These are phyloP conservation scores for Chlorella sp. DNA, from an alignment of 139 green algal species.

Conservation along the genomic window DNA sequence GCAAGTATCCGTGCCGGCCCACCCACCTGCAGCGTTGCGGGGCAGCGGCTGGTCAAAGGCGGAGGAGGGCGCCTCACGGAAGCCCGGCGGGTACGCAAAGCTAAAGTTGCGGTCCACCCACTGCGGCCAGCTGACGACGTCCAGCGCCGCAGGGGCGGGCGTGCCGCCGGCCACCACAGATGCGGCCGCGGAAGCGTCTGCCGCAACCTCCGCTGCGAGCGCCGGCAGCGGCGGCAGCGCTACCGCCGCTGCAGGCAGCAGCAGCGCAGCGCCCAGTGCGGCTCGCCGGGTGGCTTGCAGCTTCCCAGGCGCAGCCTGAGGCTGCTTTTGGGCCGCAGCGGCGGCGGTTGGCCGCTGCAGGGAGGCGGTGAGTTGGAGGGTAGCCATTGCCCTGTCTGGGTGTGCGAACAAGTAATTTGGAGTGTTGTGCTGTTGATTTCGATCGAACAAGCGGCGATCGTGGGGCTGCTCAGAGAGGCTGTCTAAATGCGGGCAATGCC, in stretches of 20 bases:
- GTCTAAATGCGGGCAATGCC: too few relatives aligned
- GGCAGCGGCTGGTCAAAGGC: too few relatives aligned
- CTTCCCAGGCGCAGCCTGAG: too few relatives aligned
- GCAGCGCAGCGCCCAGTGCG: slow-evolving; percentile 16
- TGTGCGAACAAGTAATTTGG: too few relatives aligned
- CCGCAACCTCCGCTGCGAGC: neutral
- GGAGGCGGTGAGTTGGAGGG: too few relatives aligned
- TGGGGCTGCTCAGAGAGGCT: too few relatives aligned
- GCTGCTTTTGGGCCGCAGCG: neutral
- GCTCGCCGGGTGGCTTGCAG: neutral
- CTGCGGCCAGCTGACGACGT: slow-evolving; percentile 12
- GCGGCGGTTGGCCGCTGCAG: neutral
- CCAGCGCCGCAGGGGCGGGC: neutral
- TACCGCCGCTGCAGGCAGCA: slow-evolving; percentile 6
- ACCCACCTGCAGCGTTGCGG: too few relatives aligned
- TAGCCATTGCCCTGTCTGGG: too few relatives aligned
- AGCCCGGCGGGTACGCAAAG: slow-evolving; percentile 28
- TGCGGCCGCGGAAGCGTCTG: neutral
- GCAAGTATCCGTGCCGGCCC: too few relatives aligned
- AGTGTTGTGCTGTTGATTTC: too few relatives aligned
- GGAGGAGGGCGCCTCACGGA: neutral
- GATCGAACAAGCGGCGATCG: too few relatives aligned
- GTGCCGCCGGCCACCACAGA: neutral
- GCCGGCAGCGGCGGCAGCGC: neutral
- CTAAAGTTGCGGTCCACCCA: slow-evolving; percentile 26